Evolutionary conservation across 257 asterid species (phyloP), one percentile per base, ranked within the genome.

Genomic region (Paulownia fortunei): DNA sequence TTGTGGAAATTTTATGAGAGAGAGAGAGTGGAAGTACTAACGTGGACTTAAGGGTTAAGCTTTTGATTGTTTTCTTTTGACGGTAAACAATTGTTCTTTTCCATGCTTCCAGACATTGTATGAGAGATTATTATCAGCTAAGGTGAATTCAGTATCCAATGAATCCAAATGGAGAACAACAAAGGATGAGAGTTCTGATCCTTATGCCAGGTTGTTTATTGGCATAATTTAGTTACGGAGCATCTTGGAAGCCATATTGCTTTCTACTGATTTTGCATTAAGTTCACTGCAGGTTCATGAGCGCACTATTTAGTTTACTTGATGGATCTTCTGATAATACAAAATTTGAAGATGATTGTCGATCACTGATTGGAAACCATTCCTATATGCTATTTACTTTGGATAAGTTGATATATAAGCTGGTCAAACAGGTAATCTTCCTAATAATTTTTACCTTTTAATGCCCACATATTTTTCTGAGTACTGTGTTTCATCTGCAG

Each of bases 321-420:
- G 97, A 94, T 84, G 99, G 99, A 78, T 90, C 98, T 73, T 83
- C 88, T 72, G 99, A 96, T 78, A 96, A 93, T 82, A 19, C 96
- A 32, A 94, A 91, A 86, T 96, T 89, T 34, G 99, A 96, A 88
- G 98, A 96, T 80, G 99, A 96, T 70, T 96, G 98, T 62, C 97
- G 98, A 67, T 87, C 96, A 36, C 79, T 94, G 71, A 89, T 96
- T 83, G 99, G 99, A 73, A 96, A 96, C 76, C 97, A 90, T 79
- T 90, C 99, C 23, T 96, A 93, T 79, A 88, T 92, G 76, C 88
- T 96, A 5, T 96, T 96, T 84, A 96, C 99, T 37, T 84, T 96
- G 89, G 99, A 96, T 87, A 96, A 92, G 87, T 80, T 94, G 81
- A 90, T 96, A 74, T 93, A 87, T 85, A 96, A 93, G 86, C 82